Evolutionary conservation across 495 filamentous ascomycete species (phyloP), one percentile per base, ranked within the genome.

Genomic region (Pseudevernia furfuracea): DNA sequence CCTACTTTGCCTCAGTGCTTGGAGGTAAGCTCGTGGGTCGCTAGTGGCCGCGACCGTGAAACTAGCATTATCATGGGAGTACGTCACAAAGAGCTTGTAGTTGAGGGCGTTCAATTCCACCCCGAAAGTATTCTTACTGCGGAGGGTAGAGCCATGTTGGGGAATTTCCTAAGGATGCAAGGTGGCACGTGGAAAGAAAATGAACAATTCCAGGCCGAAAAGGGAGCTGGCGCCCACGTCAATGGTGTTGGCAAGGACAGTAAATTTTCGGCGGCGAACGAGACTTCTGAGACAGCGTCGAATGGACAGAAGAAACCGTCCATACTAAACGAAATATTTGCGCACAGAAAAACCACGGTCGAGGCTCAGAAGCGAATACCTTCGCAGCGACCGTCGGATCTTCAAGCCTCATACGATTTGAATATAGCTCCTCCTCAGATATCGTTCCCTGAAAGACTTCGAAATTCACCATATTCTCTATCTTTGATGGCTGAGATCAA

Each of bases 401-500:
- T 99, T n/a, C 87, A 96, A 75, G 90, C 89, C 38, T 84, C 90
- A 11, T 96, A 95, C 72, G 82, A 90, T 60, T 76, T 96, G 43
- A 89, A 89, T 71, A 81, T 95, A 57, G 85, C 91, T 0, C 94
- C 94, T 11, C 91, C 94, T 19, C 89, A 91, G 66, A 83, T 97
- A 30, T 83, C 88, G 4, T 91, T 99, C 69, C 84, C 88, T 58
- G 82, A 86, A 41, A 85, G 94, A 23, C 73, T 99, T 63, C 85
- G 88, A 64, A 81, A 87, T 66, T 93, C 90, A 19, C 86, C 89
- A 12, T 97, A 89, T 69, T 82, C 85, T 6, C 77, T 97, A 23
- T 89, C 92, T 4, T 81, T 99, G 17, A 90, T 95, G 87, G 94
- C 94, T 28, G 94, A 99, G 75, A 95, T 99, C 71, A 99, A 99